Conservation (phyloP, 305 asterid species). For the Fraxinus xanthoxyloides region DNA sequence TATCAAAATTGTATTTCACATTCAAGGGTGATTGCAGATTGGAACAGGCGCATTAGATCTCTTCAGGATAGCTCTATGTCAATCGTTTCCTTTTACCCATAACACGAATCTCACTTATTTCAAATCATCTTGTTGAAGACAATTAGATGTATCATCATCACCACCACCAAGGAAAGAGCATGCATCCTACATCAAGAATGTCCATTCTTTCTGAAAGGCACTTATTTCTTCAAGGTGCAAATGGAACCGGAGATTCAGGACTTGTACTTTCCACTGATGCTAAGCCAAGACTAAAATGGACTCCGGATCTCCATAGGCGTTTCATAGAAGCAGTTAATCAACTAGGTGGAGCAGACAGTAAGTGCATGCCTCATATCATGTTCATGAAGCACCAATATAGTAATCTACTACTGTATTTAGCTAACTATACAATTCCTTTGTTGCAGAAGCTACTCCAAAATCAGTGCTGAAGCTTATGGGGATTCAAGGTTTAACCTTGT, state of each 20-base stretch:
- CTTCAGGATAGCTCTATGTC: slow-evolving; percentile 10
- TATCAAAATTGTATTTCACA: slow-evolving; percentile 25
- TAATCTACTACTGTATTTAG: slow-evolving; percentile 24
- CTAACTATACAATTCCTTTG: slow-evolving; percentile 27
- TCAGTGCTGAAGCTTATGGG: slow-evolving; percentile 98
- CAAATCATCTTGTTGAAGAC: slow-evolving; percentile 31
- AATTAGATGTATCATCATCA: slow-evolving; percentile 58
- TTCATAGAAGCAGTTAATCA: slow-evolving; percentile 95
- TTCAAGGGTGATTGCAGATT: not conserved
- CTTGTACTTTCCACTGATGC: slow-evolving; percentile 97
- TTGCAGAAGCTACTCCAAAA: slow-evolving; percentile 97
- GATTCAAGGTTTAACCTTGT: slow-evolving; percentile 87
- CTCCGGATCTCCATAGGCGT: slow-evolving; percentile 86
- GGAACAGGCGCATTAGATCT: not conserved
- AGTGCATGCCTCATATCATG: slow-evolving; percentile 28
- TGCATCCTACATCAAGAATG: slow-evolving; percentile 61
- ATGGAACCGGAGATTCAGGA: slow-evolving; percentile 66
- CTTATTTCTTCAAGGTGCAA: slow-evolving; percentile 67
- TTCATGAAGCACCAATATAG: slow-evolving; percentile 4
- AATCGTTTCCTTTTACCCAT: slow-evolving; percentile 22
- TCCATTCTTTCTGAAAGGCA: slow-evolving; percentile 57
- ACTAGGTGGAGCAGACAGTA: slow-evolving; percentile 99
- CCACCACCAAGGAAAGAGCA: slow-evolving; percentile 56
- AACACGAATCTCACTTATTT: slow-evolving; percentile 21
- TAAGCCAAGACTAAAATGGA: slow-evolving; percentile 97